A percentile compares a stretch with the other conserved stretches of the same genome.
Evolutionary conservation across 306 rosid genomes (phyloP).

Genomic region (Fagus sylvatica): DNA sequence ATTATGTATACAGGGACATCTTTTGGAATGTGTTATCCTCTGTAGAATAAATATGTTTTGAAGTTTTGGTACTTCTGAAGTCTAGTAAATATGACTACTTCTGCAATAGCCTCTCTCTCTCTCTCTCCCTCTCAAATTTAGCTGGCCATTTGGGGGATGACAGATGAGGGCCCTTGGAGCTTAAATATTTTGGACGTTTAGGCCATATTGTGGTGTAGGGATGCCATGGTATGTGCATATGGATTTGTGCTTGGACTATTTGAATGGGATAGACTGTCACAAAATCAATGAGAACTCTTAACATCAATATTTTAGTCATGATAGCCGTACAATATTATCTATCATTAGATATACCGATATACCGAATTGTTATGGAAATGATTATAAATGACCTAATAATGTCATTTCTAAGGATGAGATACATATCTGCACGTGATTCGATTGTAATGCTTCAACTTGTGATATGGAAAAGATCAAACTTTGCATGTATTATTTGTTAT

Average conservation of each 20-base stretch:
- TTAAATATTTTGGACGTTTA: neutral
- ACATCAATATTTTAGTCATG: too few species aligned
- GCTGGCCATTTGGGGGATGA: neutral
- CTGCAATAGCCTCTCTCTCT: neutral
- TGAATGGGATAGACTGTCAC: neutral
- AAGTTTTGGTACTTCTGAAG: neutral
- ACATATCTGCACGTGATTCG: neutral
- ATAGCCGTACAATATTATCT: neutral
- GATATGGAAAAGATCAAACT: neutral
- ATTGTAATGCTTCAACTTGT: neutral
- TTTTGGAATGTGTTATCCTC: neutral
- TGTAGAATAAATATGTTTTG: neutral
- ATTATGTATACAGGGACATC: too few species aligned
- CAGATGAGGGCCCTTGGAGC: neutral
- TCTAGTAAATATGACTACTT: neutral
- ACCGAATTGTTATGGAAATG: neutral
- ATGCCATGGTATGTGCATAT: neutral
- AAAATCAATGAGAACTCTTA: neutral
- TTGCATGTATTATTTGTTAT: too few species aligned
- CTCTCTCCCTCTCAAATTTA: neutral
- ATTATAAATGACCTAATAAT: neutral
- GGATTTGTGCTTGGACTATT: neutral
- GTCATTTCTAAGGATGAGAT: neutral
- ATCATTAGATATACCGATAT: neutral
- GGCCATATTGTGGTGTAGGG: neutral